These are phyloP conservation scores for Cladorrhinum sp. DNA, from an alignment of 2,329 filamentous ascomycete species.

Conservation along the genomic window DNA sequence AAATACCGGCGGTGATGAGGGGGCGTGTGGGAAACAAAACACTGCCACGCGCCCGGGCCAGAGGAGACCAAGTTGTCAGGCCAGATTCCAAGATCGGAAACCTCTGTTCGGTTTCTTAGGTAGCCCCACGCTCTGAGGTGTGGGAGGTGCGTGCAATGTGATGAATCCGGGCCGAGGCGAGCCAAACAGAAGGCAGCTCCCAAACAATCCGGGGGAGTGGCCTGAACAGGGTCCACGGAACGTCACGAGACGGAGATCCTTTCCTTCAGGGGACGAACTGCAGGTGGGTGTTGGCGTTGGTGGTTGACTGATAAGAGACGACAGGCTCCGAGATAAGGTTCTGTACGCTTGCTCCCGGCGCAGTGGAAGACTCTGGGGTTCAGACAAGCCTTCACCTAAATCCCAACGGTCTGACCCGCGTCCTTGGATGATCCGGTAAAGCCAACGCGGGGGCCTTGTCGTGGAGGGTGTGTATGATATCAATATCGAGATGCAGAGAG, in stretches of 20 bases:
- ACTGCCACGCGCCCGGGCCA: neutral
- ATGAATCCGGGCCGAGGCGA: neutral
- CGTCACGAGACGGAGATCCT: conserved; percentile 6
- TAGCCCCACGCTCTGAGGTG: conserved; percentile 4
- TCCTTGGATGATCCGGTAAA: neutral
- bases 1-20: neutral
- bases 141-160: neutral
- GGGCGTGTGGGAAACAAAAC: conserved; percentile 1
- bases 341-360: neutral
- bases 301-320: conserved; percentile 2
- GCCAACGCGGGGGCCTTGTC: neutral
- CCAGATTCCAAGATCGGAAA: conserved; percentile 3
- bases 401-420: neutral
- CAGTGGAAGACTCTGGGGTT: neutral
- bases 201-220: neutral
- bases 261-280: conserved; percentile 1
- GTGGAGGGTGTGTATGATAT: neutral
- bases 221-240: conserved; percentile 4
- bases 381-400: neutral
- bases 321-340: conserved; percentile 4
- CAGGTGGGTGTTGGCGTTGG: neutral
- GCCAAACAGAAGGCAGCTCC: neutral
- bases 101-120: neutral
- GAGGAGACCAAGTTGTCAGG: neutral
- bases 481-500: neutral